A percentile compares a stretch with the other conserved stretches of the same genome.
Evolutionary conservation across 768 basidiomycete species (phyloP).

Genomic region (Boletus sensibilis): DNA sequence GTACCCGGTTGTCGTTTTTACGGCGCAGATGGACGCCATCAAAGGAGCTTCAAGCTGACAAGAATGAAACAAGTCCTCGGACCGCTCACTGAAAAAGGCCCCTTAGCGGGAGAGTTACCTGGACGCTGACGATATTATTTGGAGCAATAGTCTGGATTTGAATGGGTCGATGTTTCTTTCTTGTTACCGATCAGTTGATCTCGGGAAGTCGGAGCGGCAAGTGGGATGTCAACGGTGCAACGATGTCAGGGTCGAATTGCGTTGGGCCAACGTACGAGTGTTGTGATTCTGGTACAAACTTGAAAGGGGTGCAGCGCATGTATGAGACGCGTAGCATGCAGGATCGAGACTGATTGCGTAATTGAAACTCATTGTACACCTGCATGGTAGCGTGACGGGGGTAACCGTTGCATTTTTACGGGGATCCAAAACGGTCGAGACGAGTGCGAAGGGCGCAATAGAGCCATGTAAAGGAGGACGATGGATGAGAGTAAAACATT

Average conservation of each 20-base stretch:
- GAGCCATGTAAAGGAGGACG: background rate
- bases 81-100: background rate
- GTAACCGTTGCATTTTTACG: background rate
- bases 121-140: background rate
- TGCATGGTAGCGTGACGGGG: background rate
- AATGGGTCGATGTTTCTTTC: background rate
- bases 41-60: background rate
- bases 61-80: conserved; percentile 1
- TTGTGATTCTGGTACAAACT: background rate
- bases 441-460: background rate
- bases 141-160: background rate
- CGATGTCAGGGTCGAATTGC: background rate
- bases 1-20: background rate
- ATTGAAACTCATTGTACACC: background rate
- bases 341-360: background rate
- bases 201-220: background rate
- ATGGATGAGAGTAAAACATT: background rate
- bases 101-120: background rate
- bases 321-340: background rate
- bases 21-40: background rate
- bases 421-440: background rate
- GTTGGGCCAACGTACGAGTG: background rate
- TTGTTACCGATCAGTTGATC: conserved; percentile 6
- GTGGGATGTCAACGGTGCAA: background rate
- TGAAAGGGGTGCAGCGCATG: background rate